phyloP scores from a whole-genome alignment of 306 rosid genomes.

The Lathyrus sativus region DNA sequence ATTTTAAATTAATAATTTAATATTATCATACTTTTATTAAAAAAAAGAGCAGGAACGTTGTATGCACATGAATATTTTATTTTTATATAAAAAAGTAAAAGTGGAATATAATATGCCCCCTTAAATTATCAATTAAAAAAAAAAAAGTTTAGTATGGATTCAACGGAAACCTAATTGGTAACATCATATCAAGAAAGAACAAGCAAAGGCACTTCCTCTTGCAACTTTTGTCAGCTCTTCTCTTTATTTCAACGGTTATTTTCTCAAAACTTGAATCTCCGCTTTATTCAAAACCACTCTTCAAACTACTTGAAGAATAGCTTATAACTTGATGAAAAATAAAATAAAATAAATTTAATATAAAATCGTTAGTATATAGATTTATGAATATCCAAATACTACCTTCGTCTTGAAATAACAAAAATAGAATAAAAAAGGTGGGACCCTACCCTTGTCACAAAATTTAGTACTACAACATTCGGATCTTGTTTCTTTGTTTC shows the following conservation, averaged over 20 bases:
- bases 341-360: no score
- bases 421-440: background rate
- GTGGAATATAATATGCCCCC: background rate
- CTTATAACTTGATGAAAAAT: no score
- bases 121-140: no score
- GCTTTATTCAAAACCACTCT: background rate
- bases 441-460: background rate
- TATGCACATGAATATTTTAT: no score
- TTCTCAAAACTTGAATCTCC: slow-evolving; percentile 32
- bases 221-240: slow-evolving; percentile 18
- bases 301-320: no score
- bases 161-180: slow-evolving; percentile 17
- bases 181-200: background rate
- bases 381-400: no score
- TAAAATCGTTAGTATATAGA: no score
- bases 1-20: no score
- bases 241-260: slow-evolving; percentile 36
- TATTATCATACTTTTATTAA: no score
- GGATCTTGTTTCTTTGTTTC: background rate
- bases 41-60: no score
- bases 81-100: background rate
- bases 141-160: background rate
- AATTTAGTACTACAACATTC: background rate
- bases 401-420: no score
- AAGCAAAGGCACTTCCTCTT: slow-evolving; percentile 9